Conservation (phyloP, 345 rosid genomes). For the Bruguiera sexangula region DNA sequence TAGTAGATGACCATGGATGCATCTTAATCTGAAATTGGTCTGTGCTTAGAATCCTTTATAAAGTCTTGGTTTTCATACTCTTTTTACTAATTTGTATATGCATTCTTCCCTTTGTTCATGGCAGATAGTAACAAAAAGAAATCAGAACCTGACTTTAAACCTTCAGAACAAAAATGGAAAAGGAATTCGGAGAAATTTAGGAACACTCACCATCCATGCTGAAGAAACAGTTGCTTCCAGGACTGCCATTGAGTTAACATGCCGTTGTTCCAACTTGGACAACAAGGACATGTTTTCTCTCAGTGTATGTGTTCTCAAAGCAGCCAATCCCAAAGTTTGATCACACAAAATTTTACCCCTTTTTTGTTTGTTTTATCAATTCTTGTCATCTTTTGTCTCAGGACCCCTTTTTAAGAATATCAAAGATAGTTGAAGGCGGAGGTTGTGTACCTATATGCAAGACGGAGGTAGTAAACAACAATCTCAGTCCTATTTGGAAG, state of each 20-base stretch:
- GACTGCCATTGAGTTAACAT: slow-evolving; percentile 48
- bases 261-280: slow-evolving; percentile 54
- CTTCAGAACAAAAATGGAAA: slow-evolving; percentile 39
- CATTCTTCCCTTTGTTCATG: slow-evolving; percentile 8
- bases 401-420: slow-evolving; percentile 88
- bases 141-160: slow-evolving; percentile 45
- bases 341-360: neutral
- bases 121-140: slow-evolving; percentile 64
- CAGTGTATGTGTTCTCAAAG: slow-evolving; percentile 48
- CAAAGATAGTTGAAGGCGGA: slow-evolving; percentile 59
- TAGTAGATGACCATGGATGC: neutral
- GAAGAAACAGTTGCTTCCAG: slow-evolving; percentile 69
- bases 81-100: neutral
- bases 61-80: neutral
- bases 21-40: neutral
- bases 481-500: slow-evolving; percentile 78
- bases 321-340: neutral
- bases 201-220: slow-evolving; percentile 61
- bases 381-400: slow-evolving; percentile 20
- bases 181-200: slow-evolving; percentile 41
- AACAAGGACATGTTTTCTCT: slow-evolving; percentile 74
- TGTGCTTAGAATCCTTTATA: neutral
- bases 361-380: neutral
- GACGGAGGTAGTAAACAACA: slow-evolving; percentile 67
- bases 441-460: slow-evolving; percentile 60